phyloP scores from a whole-genome alignment of 1,284 basidiomycete genomes.

The Ceratobasidium sp. region DNA sequence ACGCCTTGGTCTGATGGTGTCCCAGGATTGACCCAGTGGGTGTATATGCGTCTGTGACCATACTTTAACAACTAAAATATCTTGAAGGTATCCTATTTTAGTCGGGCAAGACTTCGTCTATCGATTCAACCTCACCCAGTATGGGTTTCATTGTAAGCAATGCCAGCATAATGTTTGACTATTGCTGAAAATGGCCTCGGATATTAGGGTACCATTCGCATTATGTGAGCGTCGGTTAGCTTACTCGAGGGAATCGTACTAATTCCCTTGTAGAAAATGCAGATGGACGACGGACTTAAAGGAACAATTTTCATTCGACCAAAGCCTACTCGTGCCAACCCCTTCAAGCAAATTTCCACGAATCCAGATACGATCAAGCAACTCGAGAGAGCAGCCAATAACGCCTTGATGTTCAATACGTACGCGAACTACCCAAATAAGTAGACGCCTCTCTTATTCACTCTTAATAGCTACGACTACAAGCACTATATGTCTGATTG shows the following conservation, averaged over 20 bases:
- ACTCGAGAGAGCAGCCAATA: conserved; percentile 32
- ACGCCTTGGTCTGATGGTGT: conserved; percentile 42
- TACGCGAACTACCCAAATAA: neutral
- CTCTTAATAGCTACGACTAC: conserved; percentile 24
- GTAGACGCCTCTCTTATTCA: neutral
- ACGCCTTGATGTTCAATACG: conserved; percentile 30
- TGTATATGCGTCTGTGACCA: neutral
- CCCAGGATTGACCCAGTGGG: conserved; percentile 39
- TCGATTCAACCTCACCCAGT: conserved; percentile 16
- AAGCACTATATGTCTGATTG: conserved; percentile 33
- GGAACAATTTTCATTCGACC: conserved; percentile 40
- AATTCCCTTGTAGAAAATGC: conserved; percentile 24
- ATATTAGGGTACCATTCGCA: conserved; percentile 33
- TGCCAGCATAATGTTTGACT: too few species aligned
- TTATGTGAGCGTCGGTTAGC: neutral
- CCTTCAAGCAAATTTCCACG: conserved; percentile 28
- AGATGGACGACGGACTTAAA: conserved; percentile 29
- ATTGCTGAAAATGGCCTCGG: neutral
- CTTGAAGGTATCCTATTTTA: conserved; percentile 26
- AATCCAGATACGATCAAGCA: neutral
- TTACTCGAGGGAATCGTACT: neutral
- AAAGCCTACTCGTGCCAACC: conserved; percentile 9
- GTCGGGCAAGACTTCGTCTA: conserved; percentile 18
- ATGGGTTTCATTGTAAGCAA: conserved; percentile 19
- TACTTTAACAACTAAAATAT: neutral